Evolutionary conservation across 2,329 filamentous ascomycete genomes (phyloP).

Genomic region (Cladorrhinum sp.): DNA sequence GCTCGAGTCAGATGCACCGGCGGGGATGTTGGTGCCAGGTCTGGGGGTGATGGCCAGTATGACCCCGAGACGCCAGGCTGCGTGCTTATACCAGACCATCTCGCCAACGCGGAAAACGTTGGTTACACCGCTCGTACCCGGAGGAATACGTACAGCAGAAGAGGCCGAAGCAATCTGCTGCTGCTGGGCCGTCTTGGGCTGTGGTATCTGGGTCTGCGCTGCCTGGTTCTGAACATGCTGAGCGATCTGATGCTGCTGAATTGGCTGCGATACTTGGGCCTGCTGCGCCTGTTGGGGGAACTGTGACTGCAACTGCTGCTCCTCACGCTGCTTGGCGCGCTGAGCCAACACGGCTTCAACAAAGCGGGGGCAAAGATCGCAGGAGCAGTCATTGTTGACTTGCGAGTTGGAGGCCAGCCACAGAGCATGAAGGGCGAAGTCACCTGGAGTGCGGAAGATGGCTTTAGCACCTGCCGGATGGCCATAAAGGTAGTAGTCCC

Average conservation of each 20-base stretch:
- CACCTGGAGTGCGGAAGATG: constrained; percentile 49
- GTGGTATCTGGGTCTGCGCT: too few species aligned
- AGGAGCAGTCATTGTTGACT: constrained; percentile 50
- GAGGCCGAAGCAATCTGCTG: not conserved
- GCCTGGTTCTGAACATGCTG: not conserved
- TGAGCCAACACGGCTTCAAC: constrained; percentile 20
- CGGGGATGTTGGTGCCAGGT: constrained; percentile 8
- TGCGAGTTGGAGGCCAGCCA: constrained; percentile 49
- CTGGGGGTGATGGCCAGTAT: constrained; percentile 27
- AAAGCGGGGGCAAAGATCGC: constrained; percentile 43
- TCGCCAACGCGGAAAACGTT: constrained; percentile 35
- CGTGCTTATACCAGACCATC: constrained; percentile 36
- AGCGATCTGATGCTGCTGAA: not conserved
- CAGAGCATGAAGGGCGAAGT: constrained; percentile 50
- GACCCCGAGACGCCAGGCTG: constrained; percentile 37
- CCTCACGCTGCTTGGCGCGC: not conserved
- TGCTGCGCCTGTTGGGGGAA: constrained; percentile 7
- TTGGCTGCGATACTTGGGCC: constrained; percentile 10
- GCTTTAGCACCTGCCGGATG: constrained; percentile 48
- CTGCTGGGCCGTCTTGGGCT: too few species aligned
- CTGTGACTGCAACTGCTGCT: not conserved
- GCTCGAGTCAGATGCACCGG: constrained; percentile 14
- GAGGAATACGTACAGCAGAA: constrained; percentile 5
- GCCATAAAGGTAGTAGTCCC: constrained; percentile 49
- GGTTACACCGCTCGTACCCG: constrained; percentile 22